Evolutionary conservation across 768 basidiomycete genomes (phyloP).

Genomic region (Rubroboletus pulcherrimus): DNA sequence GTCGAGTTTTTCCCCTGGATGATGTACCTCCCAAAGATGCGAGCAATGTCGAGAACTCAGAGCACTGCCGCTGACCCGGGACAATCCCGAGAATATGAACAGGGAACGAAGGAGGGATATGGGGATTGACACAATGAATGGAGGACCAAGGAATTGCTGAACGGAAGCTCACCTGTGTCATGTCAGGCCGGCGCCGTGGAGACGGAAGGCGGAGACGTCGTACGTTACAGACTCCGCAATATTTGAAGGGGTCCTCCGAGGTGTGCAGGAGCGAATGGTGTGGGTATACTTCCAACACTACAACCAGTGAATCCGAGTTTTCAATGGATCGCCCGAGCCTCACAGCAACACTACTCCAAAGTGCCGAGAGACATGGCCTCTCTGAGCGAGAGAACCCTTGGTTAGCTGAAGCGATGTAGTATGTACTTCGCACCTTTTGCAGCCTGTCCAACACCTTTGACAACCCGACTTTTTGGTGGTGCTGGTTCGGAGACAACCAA

Average conservation of each 20-base stretch:
- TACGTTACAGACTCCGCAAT: not conserved
- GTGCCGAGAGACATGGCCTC: constrained; percentile 1
- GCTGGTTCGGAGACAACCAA: constrained; percentile 5
- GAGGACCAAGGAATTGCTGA: no score
- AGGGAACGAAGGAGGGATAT: no score
- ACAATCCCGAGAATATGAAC: no score
- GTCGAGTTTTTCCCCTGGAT: constrained; percentile 38
- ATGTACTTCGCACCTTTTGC: not conserved
- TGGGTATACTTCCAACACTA: not conserved
- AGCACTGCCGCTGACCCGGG: no score
- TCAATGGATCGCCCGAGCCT: not conserved
- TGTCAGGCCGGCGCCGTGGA: constrained; percentile 5
- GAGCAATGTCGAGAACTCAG: not conserved
- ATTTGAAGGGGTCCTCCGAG: not conserved
- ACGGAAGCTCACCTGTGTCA: not conserved
- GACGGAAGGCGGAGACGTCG: not conserved
- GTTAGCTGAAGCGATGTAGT: constrained; percentile 16
- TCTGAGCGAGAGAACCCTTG: constrained; percentile 15
- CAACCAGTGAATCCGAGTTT: not conserved
- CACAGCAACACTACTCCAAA: not conserved
- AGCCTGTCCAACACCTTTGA: not conserved
- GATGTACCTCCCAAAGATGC: constrained; percentile 26
- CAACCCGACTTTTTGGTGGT: not conserved
- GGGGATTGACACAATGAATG: no score
- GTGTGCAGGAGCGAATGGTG: constrained; percentile 3